Evolutionary conservation across 805 yeast species (phyloP).

Genomic region (Saccharomycopsis fermentans): DNA sequence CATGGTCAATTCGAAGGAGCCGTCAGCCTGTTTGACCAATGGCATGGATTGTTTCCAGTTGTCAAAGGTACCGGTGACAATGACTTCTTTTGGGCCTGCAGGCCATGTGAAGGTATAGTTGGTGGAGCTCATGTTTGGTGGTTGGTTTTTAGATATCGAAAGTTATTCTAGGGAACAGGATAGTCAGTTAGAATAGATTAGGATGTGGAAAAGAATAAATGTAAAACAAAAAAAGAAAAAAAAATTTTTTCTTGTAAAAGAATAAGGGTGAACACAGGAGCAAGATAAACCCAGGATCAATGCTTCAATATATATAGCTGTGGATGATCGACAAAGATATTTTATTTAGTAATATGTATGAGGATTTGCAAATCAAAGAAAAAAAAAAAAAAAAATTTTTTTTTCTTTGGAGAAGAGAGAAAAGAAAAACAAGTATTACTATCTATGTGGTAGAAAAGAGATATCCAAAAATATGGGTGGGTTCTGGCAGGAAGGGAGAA

Average conservation of each 20-base stretch:
- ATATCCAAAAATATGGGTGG: conserved; percentile 1
- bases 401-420: neutral
- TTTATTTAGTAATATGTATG: neutral
- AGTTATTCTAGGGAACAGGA: too few relatives aligned
- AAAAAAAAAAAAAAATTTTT: neutral
- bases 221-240: neutral
- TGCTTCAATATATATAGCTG: neutral
- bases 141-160: neutral
- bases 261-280: neutral
- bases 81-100: conserved; percentile 45
- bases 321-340: neutral
- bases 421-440: neutral
- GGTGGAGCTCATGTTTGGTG: neutral
- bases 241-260: too few relatives aligned
- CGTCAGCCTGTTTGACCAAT: conserved; percentile 49
- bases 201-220: too few relatives aligned
- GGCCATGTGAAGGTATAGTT: conserved; percentile 26
- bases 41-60: conserved; percentile 54
- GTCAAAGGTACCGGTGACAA: conserved; percentile 64
- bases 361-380: neutral
- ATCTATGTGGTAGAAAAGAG: neutral
- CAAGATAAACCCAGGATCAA: neutral
- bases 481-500: neutral
- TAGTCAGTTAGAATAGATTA: too few relatives aligned
- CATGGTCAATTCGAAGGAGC: conserved; percentile 48